A percentile compares a stretch with the other conserved stretches of the same genome.
These are phyloP conservation scores for Acidiella bohemica DNA, from an alignment of 495 filamentous ascomycete genomes.

Conservation along the genomic window DNA sequence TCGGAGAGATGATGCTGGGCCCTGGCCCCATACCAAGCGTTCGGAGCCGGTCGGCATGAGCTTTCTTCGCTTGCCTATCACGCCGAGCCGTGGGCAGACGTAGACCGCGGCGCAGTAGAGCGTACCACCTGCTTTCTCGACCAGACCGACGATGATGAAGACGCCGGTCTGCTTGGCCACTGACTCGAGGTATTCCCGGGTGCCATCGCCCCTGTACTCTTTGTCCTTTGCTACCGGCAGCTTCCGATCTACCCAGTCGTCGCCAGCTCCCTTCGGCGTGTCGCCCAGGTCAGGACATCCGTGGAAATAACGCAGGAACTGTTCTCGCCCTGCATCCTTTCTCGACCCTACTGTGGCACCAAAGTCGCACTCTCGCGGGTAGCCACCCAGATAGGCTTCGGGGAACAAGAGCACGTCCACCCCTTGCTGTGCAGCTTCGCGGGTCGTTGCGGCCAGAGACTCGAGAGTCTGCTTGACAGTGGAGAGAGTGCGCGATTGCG, in stretches of 20 bases:
- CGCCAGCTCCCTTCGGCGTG: constrained; percentile 58
- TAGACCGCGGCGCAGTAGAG: constrained; percentile 78
- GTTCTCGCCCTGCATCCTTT: constrained; percentile 56
- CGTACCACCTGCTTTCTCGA: constrained; percentile 68
- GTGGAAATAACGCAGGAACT: constrained; percentile 72
- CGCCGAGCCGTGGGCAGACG: constrained; percentile 58
- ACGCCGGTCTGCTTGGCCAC: constrained; percentile 63
- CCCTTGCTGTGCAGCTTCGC: constrained; percentile 36
- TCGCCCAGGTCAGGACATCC: constrained; percentile 75
- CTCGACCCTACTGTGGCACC: constrained; percentile 61
- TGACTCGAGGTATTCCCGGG: constrained; percentile 62
- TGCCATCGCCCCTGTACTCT: constrained; percentile 62
- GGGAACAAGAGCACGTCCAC: constrained; percentile 77
- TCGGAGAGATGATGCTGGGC: constrained; percentile 62
- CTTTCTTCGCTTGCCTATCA: constrained; percentile 80
- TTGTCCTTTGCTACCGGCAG: constrained; percentile 37
- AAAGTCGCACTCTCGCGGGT: constrained; percentile 73
- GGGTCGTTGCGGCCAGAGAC: constrained; percentile 45
- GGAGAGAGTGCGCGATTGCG: constrained; percentile 58
- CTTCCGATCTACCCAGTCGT: constrained; percentile 54
- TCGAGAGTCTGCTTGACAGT: constrained; percentile 52
- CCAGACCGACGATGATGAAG: constrained; percentile 61
- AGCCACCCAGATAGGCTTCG: constrained; percentile 87
- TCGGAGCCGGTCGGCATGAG: constrained; percentile 87
- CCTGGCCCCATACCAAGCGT: constrained; percentile 80